Base-by-base conservation (phyloP, 768 basidiomycete species). In the Auricularia cornea region DNA sequence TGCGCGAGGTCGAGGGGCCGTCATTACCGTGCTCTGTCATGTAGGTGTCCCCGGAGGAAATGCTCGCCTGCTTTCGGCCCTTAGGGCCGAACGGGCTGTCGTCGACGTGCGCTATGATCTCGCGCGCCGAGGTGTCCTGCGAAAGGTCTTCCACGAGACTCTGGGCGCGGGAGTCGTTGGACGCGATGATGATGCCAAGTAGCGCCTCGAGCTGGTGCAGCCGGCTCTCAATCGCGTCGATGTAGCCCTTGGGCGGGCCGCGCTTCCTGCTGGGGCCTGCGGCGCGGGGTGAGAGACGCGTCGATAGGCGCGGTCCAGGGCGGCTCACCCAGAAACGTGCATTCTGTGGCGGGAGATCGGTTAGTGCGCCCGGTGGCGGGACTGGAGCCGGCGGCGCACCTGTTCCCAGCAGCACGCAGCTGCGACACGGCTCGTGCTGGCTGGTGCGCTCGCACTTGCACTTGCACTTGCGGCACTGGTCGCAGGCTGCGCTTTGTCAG, bases 211-310 rank as follows among this genome's bases (percentile, higher is more conserved):
- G 91, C 70, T 95, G 91, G 68, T 96, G 94, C 4, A 96, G 77
- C 16, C 92, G 84, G 16, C 90, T 89, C 75, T 96, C 93, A 68
- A 96, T 93, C 30, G 92, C 92, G 70, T 95, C 92, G 71, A 96
- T 94, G 78, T 96, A 96, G 1, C 93, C 93, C 71, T 92, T 92
- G n/a, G 91, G 90, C 3, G 90, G 89, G 2, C 92, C 92, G 67
- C 92, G 87, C 71, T 89, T 89, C 68, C 88, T 83, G 14, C 89
- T 90, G 8, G 88, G 88, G 33, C 70, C 70, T 71, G 64, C 30
- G n/a, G 20, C 28, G 11, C 29, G 16, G 32, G n/a, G 3, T 23
- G 26, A 28, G 31, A 60, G 23, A 32, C 14, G 20, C 38, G 20
- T 29, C n/a, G 18, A 11, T 28, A n/a, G 18, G 59, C 16, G 16